phyloP scores from a whole-genome alignment of 1,284 basidiomycete genomes.

The Ceratobasidium sp. region DNA sequence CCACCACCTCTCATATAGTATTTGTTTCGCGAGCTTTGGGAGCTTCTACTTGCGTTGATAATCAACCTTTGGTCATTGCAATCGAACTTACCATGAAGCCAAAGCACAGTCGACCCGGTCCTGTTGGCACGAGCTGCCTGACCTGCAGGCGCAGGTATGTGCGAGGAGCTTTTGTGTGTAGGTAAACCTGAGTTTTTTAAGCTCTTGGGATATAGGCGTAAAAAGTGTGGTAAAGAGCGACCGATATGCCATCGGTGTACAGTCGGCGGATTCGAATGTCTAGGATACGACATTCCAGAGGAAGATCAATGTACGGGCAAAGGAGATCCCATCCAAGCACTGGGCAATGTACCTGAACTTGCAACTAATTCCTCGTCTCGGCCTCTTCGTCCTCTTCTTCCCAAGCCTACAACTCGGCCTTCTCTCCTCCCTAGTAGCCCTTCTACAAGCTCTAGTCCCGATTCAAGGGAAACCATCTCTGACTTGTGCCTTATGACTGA shows the following conservation, averaged over 20 bases:
- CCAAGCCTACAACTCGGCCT: background rate
- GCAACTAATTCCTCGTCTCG: background rate
- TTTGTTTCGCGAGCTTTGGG: no score
- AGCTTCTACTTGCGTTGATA: no score
- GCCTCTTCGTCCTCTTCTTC: background rate
- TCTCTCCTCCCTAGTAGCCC: background rate
- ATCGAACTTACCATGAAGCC: no score
- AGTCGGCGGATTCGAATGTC: constrained; percentile 7
- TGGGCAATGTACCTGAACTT: no score
- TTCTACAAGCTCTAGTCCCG: background rate
- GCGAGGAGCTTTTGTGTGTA: background rate
- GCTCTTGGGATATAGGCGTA: background rate
- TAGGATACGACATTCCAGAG: constrained; percentile 15
- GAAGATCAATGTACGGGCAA: background rate
- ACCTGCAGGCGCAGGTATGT: constrained; percentile 5
- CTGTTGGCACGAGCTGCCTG: background rate
- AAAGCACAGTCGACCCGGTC: background rate
- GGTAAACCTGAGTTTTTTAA: background rate
- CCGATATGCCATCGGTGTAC: constrained; percentile 19
- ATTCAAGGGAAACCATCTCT: background rate
- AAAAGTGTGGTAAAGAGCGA: constrained; percentile 26
- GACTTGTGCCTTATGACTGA: background rate
- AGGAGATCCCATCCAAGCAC: background rate
- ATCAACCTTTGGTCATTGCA: no score
- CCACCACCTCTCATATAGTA: no score